Evolutionary conservation across 805 yeast species (phyloP), one percentile per base, ranked within the genome.

Genomic region (Cyberlindnera samutprakarnensis): DNA sequence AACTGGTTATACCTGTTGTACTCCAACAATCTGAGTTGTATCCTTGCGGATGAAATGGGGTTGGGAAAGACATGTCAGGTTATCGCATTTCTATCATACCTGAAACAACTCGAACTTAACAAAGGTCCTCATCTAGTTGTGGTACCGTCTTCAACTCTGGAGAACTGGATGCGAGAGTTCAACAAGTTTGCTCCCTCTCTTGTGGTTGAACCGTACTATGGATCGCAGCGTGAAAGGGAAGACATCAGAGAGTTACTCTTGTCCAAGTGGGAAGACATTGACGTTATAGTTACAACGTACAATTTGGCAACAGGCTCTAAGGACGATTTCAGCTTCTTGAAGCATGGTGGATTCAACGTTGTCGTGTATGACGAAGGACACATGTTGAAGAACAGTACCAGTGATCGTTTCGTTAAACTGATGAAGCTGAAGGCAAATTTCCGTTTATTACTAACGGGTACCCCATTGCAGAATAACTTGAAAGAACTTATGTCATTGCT

Each of bases 41-140:
- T 92, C 35, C 64, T 92, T 30, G 99, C 98, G 0, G 99, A 92
- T 61, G 99, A 92, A 55, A 92, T 92, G 99, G 99, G 95, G 5
- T 65, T 92, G 30, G 99, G 99, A 38, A 92, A 92, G 54, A 92
- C 98, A 0, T 82, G 95, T 54, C 97, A 92, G 59, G 95, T 92
- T 20, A 90, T 92, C 58, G 71, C 96, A 7, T 92, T 92, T 52
- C 61, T 92, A 51, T 87, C 97, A 1, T 78, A 81, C 50, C 66
- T 92, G 48, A 85, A 85, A 51, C 79, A 83, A 44, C 53, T 56
- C n/a, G 68, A 66, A n/a, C 58, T 57, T 18, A 31, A 28, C 10
- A 54, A 64, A 29, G 94, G 94, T 0, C 96, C 96, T 1, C 97
- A 92, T 64, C 62, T 92, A 37, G 82, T 92, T 21, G 92, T 92